Evolutionary conservation across 1,284 basidiomycete species (phyloP).

Genomic region (Cystobasidium pallidum): DNA sequence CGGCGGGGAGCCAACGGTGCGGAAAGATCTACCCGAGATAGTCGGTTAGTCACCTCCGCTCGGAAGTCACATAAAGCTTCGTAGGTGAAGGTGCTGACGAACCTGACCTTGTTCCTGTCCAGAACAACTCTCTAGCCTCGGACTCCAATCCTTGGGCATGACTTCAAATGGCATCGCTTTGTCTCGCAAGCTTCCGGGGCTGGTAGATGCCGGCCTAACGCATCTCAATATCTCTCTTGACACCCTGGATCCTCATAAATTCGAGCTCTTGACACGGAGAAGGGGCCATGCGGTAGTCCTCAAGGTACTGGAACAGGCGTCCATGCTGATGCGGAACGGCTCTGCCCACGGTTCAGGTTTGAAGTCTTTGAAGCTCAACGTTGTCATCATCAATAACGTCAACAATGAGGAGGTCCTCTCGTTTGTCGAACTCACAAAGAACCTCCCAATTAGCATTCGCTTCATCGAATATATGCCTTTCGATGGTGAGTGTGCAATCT

Average conservation of each 20-base stretch:
- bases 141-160: conserved; percentile 78
- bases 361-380: conserved; percentile 74
- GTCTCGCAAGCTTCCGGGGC: conserved; percentile 68
- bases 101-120: background rate
- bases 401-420: conserved; percentile 77
- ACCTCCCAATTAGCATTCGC: conserved; percentile 69
- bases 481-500: conserved; percentile 63
- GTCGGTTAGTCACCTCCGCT: conserved; percentile 62
- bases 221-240: conserved; percentile 84
- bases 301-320: conserved; percentile 67
- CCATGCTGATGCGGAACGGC: conserved; percentile 56
- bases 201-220: conserved; percentile 73
- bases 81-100: background rate
- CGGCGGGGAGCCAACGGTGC: conserved; percentile 83
- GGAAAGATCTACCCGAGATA: conserved; percentile 74
- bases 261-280: conserved; percentile 80
- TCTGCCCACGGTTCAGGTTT: conserved; percentile 55
- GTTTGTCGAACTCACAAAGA: conserved; percentile 73
- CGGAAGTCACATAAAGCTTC: background rate
- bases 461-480: conserved; percentile 96
- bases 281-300: conserved; percentile 72
- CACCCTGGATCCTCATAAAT: conserved; percentile 83
- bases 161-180: conserved; percentile 81
- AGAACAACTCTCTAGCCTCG: conserved; percentile 55
- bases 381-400: conserved; percentile 76